Evolutionary conservation across 2,329 filamentous ascomycete genomes (phyloP).

Genomic region (Ascomycota sp.): DNA sequence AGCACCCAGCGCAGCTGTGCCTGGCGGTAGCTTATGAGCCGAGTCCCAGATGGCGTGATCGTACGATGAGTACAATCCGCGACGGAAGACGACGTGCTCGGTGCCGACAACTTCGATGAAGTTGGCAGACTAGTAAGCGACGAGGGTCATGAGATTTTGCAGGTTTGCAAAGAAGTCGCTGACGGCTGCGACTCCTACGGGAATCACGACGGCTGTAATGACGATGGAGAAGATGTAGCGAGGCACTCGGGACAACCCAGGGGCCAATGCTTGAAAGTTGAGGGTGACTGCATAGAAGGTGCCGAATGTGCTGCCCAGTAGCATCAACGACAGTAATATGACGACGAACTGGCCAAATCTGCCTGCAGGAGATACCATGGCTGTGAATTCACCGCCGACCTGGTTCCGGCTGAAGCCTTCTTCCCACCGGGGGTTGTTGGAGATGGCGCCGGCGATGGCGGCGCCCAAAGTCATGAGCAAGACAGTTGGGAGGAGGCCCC

Average conservation of each 20-base stretch:
- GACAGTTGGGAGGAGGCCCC: slow-evolving; percentile 34
- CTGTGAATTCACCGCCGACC: slow-evolving; percentile 37
- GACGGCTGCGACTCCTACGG: slow-evolving; percentile 33
- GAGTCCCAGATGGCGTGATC: slow-evolving; percentile 27
- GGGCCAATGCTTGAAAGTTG: slow-evolving; percentile 42
- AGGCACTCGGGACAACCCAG: slow-evolving; percentile 32
- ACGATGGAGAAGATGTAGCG: slow-evolving; percentile 36
- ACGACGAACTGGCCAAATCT: slow-evolving; percentile 43
- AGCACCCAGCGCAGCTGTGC: slow-evolving; percentile 24
- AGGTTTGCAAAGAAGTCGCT: slow-evolving; percentile 35
- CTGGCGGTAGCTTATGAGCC: slow-evolving; percentile 21
- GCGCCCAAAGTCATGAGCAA: slow-evolving; percentile 42
- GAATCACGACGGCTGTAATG: slow-evolving; percentile 37
- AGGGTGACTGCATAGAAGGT: slow-evolving; percentile 42
- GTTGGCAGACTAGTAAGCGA: slow-evolving; percentile 37
- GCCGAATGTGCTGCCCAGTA: slow-evolving; percentile 38
- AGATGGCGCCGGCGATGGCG: slow-evolving; percentile 39
- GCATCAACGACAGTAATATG: slow-evolving; percentile 33
- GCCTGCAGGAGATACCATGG: slow-evolving; percentile 35
- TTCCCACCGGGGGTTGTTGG: slow-evolving; percentile 31
- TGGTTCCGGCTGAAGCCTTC: slow-evolving; percentile 29
- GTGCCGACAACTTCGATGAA: slow-evolving; percentile 28
- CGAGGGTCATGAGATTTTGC: slow-evolving; percentile 34
- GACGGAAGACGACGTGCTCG: slow-evolving; percentile 28
- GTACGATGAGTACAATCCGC: slow-evolving; percentile 21